Evolutionary conservation across 768 basidiomycete genomes (phyloP), one percentile per base, ranked within the genome.

Genomic region (Inosperma sp.): DNA sequence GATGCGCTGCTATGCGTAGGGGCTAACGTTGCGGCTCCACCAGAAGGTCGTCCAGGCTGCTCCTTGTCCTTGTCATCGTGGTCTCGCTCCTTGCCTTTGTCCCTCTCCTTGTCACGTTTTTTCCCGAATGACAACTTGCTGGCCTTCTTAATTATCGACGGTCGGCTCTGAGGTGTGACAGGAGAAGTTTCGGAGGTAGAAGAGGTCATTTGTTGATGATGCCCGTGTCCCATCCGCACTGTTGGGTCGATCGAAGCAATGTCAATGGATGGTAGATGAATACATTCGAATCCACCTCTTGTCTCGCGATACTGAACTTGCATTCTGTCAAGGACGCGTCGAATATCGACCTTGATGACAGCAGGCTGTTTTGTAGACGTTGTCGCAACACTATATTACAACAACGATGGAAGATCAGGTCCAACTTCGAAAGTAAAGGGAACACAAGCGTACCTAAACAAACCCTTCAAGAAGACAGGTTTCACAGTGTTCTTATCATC

Each of bases 261-360:
- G 63, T 96, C 93, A 66, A 98, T 97, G 23, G 91, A 93, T 0
- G 95, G 95, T 25, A 89, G 68, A 65, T 99, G 93, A 19, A 95
- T 88, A 70, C 96, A 99, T 66, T 99, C 95, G 65, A 92, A 98
- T 2, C 95, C 96, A 51, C 82, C 75, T 69, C 85, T 89, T 58
- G 81, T 92, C 65, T 93, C 88, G 33, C 92, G 81, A 64, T 96
- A 93, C 66, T 93, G 91, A 26, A 99, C 88, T 56, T 94, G 93
- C 83, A 98, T 92, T 40, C 94, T 81, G 60, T 94, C 90, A 31
- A 98, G 77, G 2, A 96, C 94, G 10, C 81, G 79, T 42, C 79
- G 77, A 56, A 99, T 86, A 67, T 98, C 95, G 51, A 76, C 70
- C 67, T 91, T 88, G 69, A 98, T 84, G 7, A 80, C 75, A 12